Base-by-base conservation (phyloP, 768 basidiomycete genomes). In the Serendipita sp. region DNA sequence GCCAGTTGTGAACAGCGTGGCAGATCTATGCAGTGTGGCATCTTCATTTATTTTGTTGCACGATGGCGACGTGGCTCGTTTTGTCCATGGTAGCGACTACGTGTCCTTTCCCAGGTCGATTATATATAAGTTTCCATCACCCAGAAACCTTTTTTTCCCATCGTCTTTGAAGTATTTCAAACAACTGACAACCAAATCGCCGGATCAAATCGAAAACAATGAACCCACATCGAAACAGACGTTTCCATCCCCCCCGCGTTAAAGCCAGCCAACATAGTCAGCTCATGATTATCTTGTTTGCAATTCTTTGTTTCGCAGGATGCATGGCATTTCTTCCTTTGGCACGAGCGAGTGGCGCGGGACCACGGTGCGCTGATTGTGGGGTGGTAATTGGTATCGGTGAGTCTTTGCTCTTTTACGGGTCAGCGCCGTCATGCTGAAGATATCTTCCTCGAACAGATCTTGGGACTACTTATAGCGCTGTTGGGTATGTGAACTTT, bases 401-500 rank as follows among this genome's bases (percentile, higher is more conserved):
- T 60, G 28, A 3, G 56, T 28, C 37, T 51, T 51, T n/a, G n/a
- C n/a, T 18, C 48, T 41, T 41, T 13, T 7, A 7, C 41, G 41
- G 41, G 13, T 41, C 0, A 41, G 24, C 41, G 13, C 41, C 13
- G 8, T 51, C 48, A 10, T 32, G 56, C n/a, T n/a, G 18, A 35
- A 28, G 8, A 38, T 8, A 24, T 32, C 30, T 60, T 37, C 16
- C 4, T 60, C 56, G 8, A 34, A 28, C 35, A 60, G 56, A 60
- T 38, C 30, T 60, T 10, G 56, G 56, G 1, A 60, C 56, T 10
- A 60, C 56, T 8, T 60, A 60, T 32, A 60, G 56, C 35, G 56
- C 56, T 10, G 56, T 60, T 37, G 56, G 56, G 56, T 60, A 38
- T 34, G 56, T 35, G 73, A 67, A 73, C 74, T 67, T 73, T 73